These are phyloP conservation scores for Ophiorrhiza pumila DNA, from an alignment of 257 asterid genomes.

Conservation along the genomic window DNA sequence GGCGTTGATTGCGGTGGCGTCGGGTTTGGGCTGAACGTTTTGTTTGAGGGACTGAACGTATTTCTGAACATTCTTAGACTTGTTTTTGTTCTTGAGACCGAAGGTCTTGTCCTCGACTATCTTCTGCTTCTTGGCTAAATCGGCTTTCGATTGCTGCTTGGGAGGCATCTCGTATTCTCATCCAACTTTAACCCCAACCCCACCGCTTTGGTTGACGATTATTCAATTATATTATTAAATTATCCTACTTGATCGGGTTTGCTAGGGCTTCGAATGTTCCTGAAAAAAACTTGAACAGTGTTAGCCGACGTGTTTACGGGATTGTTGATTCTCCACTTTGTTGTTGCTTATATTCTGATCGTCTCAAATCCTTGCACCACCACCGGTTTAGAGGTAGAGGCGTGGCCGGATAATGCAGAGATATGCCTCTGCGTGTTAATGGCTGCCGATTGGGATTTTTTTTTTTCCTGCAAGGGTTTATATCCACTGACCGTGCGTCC, in stretches of 20 bases:
- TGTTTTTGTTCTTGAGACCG: constrained; percentile 94
- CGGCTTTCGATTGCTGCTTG: constrained; percentile 74
- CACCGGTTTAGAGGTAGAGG: background rate
- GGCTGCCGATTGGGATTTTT: background rate
- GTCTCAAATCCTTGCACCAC: background rate
- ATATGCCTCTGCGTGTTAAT: background rate
- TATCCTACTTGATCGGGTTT: constrained; percentile 1
- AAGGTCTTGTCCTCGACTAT: constrained; percentile 91
- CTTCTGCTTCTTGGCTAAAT: constrained; percentile 91
- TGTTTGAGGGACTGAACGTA: constrained; percentile 82
- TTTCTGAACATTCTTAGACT: constrained; percentile 92
- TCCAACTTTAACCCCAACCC: constrained; percentile 8
- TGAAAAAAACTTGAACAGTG: background rate
- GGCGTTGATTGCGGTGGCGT: constrained; percentile 54
- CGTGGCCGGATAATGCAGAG: background rate
- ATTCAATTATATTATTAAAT: background rate
- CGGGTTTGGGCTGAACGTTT: constrained; percentile 72
- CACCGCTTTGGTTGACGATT: background rate
- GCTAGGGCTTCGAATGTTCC: constrained; percentile 4
- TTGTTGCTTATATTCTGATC: background rate
- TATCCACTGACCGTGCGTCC: constrained; percentile 4
- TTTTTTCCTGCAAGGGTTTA: constrained; percentile 6
- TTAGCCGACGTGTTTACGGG: background rate
- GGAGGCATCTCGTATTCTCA: constrained; percentile 68
- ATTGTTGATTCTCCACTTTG: background rate